Evolutionary conservation across 2,329 filamentous ascomycete genomes (phyloP).

Genomic region (Thielaviopsis populi): DNA sequence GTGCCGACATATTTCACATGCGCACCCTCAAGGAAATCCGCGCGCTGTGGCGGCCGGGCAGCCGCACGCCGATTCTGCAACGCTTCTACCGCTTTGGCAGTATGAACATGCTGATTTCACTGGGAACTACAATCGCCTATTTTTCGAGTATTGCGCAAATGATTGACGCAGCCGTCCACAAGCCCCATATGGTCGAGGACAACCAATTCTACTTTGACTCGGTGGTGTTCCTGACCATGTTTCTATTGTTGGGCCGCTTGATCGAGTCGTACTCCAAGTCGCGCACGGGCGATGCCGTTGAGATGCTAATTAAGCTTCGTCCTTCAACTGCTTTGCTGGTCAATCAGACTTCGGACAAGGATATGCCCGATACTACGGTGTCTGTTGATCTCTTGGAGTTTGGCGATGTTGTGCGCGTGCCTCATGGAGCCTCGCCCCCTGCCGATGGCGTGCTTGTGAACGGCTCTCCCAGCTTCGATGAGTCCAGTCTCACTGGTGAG

Average conservation of each 20-base stretch:
- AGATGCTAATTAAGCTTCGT: conserved; percentile 60
- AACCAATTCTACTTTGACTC: conserved; percentile 73
- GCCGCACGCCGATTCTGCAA: conserved; percentile 54
- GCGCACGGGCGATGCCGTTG: conserved; percentile 74
- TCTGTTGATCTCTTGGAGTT: conserved; percentile 58
- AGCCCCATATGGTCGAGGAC: conserved; percentile 28
- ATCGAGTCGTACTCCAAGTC: conserved; percentile 86
- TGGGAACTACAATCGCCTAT: conserved; percentile 80
- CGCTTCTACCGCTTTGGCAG: conserved; percentile 87
- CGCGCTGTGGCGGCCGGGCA: conserved; percentile 62
- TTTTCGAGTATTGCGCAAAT: conserved; percentile 67
- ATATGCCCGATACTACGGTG: conserved; percentile 28
- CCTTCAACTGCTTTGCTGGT: conserved; percentile 64
- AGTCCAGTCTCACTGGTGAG: conserved; percentile 78
- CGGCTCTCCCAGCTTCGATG: conserved; percentile 60
- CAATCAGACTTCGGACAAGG: conserved; percentile 27
- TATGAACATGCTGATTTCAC: conserved; percentile 87
- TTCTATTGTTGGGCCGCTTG: conserved; percentile 59
- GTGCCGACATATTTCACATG: conserved; percentile 70
- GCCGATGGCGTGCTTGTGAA: conserved; percentile 58
- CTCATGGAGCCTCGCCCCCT: conserved; percentile 68
- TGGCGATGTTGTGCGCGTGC: conserved; percentile 59
- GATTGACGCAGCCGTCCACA: conserved; percentile 41
- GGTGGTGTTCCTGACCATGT: conserved; percentile 81
- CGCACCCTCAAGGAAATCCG: conserved; percentile 65